Percentiles rank a stretch among this genome's conserved stretches.
Evolutionary conservation across 2,329 filamentous ascomycete species (phyloP).

Genomic region (Microcyclosporella mali): DNA sequence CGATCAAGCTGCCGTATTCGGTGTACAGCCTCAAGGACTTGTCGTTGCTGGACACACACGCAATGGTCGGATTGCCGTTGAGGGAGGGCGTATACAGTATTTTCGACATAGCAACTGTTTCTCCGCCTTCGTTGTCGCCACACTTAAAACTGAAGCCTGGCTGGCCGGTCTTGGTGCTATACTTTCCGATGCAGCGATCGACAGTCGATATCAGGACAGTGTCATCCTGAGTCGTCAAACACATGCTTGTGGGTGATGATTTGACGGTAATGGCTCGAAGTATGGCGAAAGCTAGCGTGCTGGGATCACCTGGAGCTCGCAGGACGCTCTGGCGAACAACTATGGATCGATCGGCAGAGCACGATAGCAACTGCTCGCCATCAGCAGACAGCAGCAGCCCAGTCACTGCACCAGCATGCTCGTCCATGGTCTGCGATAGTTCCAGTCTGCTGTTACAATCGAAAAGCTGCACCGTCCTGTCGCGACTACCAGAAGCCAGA

Average conservation of each 20-base stretch:
- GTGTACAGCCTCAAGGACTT: slow-evolving; percentile 93
- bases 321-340: slow-evolving; percentile 73
- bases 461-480: slow-evolving; percentile 93
- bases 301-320: slow-evolving; percentile 54
- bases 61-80: slow-evolving; percentile 60
- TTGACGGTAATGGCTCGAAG: slow-evolving; percentile 74
- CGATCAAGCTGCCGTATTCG: slow-evolving; percentile 68
- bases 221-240: slow-evolving; percentile 57
- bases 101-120: slow-evolving; percentile 77
- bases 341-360: slow-evolving; percentile 79
- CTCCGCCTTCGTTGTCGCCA: slow-evolving; percentile 69
- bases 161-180: slow-evolving; percentile 53
- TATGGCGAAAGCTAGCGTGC: slow-evolving; percentile 69
- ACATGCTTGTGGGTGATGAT: slow-evolving; percentile 79
- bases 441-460: slow-evolving; percentile 49
- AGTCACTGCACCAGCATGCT: slow-evolving; percentile 82
- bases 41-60: slow-evolving; percentile 89
- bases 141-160: slow-evolving; percentile 72
- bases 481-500: slow-evolving; percentile 76
- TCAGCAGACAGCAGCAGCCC: slow-evolving; percentile 69
- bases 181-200: slow-evolving; percentile 56
- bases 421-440: slow-evolving; percentile 82
- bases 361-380: slow-evolving; percentile 65
- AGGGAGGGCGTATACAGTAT: slow-evolving; percentile 57
- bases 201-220: slow-evolving; percentile 55